phyloP scores from a whole-genome alignment of 306 rosid genomes.

The Lathyrus aphaca region DNA sequence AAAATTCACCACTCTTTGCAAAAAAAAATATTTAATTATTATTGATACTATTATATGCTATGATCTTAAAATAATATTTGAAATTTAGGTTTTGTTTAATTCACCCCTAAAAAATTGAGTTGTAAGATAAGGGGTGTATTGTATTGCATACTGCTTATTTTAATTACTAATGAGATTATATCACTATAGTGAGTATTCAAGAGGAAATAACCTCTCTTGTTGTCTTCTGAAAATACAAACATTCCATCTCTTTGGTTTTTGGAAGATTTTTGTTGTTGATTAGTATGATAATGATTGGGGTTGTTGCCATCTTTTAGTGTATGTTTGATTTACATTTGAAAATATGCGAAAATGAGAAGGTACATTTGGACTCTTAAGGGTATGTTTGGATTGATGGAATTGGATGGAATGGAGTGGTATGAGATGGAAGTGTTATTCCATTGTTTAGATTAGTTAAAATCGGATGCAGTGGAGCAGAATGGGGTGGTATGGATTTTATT shows the following conservation, averaged over 20 bases:
- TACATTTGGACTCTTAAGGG: neutral
- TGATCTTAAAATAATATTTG: neutral
- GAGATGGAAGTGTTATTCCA: too few relatives aligned
- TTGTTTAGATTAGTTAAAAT: too few relatives aligned
- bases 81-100: neutral
- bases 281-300: neutral
- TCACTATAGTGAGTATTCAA: neutral
- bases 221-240: neutral
- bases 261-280: neutral
- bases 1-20: too few relatives aligned
- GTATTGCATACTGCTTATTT: neutral
- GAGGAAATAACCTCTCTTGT: neutral
- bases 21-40: too few relatives aligned
- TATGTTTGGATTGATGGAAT: too few relatives aligned
- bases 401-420: too few relatives aligned
- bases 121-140: neutral
- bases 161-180: neutral
- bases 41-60: neutral
- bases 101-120: neutral
- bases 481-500: too few relatives aligned
- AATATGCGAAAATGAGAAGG: conserved; percentile 1
- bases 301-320: neutral
- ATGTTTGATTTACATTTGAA: neutral
- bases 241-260: neutral
- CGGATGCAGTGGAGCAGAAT: too few relatives aligned